These are phyloP conservation scores for Diplotaxis tenuifolia DNA, from an alignment of 345 rosid genomes.

Conservation along the genomic window DNA sequence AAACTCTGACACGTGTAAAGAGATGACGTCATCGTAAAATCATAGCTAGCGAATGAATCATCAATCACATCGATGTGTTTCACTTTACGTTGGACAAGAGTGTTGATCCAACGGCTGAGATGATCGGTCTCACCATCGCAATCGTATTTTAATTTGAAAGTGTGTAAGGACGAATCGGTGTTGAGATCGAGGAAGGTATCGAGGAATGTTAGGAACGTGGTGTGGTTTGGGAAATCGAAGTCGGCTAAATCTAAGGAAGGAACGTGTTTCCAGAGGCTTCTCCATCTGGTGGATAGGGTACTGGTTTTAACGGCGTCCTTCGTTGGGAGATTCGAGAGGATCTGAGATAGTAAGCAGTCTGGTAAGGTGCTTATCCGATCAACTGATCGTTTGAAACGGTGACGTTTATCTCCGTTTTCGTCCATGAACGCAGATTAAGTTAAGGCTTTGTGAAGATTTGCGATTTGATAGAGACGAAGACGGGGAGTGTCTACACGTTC, in stretches of 20 bases:
- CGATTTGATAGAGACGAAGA: too few species aligned
- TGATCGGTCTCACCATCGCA: neutral
- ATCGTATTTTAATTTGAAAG: neutral
- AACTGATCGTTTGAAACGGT: neutral
- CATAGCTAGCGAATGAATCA: neutral
- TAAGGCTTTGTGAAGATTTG: too few species aligned
- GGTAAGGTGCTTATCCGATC: slow-evolving; percentile 19
- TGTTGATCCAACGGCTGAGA: slow-evolving; percentile 2
- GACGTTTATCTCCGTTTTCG: neutral
- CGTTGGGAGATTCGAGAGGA: neutral
- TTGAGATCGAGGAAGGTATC: neutral
- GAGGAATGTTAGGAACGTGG: neutral
- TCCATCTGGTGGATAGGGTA: slow-evolving; percentile 18
- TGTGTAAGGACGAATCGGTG: neutral
- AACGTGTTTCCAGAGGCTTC: slow-evolving; percentile 1
- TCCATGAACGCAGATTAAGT: slow-evolving; percentile 16
- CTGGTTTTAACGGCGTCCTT: slow-evolving; percentile 16
- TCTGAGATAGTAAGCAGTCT: neutral
- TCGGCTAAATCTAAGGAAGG: neutral
- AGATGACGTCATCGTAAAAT: neutral
- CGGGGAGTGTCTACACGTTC: too few species aligned
- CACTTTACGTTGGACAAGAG: neutral
- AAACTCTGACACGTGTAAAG: neutral
- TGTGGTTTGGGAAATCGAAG: neutral
- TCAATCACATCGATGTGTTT: neutral